A percentile compares a stretch with the other conserved stretches of the same genome.
phyloP scores from a whole-genome alignment of 2,329 filamentous ascomycete genomes.

The Coniochaeta sp. region DNA sequence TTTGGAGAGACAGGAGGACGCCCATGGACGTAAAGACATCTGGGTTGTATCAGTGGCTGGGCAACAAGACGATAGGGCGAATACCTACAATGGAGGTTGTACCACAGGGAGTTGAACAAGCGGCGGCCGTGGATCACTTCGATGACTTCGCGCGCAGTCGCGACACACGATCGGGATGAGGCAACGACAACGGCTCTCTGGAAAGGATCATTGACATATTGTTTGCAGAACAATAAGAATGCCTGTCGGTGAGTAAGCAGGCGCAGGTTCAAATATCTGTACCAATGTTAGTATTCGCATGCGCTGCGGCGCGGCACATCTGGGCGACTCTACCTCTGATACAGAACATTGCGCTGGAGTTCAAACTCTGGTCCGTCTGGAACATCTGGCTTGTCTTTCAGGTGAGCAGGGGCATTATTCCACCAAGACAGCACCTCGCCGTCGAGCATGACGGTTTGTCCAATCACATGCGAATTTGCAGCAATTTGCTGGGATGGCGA shows the following conservation, averaged over 20 bases:
- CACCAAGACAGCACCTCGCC: slow-evolving; percentile 5
- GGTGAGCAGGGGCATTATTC: slow-evolving; percentile 2
- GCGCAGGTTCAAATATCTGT: slow-evolving; percentile 5
- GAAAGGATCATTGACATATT: slow-evolving; percentile 4
- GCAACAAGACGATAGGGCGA: neutral
- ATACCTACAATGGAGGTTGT: slow-evolving; percentile 5
- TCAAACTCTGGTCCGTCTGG: slow-evolving; percentile 5
- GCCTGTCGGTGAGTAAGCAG: slow-evolving; percentile 6
- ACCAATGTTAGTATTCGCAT: neutral
- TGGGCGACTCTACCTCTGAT: neutral
- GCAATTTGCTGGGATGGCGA: neutral
- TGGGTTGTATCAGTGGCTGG: neutral
- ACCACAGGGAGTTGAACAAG: slow-evolving; percentile 6
- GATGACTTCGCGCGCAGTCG: slow-evolving; percentile 3
- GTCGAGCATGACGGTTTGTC: slow-evolving; percentile 5
- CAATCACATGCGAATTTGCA: neutral
- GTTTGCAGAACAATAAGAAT: slow-evolving; percentile 6
- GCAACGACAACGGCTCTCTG: slow-evolving; percentile 5
- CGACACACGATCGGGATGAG: slow-evolving; percentile 2
- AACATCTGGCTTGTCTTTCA: slow-evolving; percentile 3
- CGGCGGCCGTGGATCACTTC: slow-evolving; percentile 4
- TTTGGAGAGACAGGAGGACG: slow-evolving; percentile 4
- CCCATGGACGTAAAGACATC: slow-evolving; percentile 8
- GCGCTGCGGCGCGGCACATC: neutral
- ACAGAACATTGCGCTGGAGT: slow-evolving; percentile 6